Evolutionary conservation across 805 yeast species (phyloP), one percentile per base, ranked within the genome.

Genomic region (Sugiyamaella boreocaroliniensis): DNA sequence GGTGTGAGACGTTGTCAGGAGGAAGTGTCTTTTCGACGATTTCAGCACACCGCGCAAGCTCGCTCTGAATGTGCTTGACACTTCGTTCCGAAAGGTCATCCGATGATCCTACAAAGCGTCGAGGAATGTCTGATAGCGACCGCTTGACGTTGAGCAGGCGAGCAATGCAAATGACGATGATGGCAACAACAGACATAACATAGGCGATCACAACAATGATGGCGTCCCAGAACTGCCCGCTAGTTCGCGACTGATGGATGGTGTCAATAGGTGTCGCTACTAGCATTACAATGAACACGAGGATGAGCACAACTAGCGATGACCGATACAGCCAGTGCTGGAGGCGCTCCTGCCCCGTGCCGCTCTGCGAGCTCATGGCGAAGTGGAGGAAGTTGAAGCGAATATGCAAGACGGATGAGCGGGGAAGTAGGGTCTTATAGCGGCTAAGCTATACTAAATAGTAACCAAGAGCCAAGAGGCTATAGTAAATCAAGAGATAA

Each of bases 241-340:
- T 72, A 1, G 84, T 75, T 58, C 80, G 78, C 5, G 82, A 78
- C 61, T 78, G 83, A 0, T 75, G 74, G 55, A 89, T 81, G 29
- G 89, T 81, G 67, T 92, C 97, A 14, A 89, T 78, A 0, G 95
- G 95, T 0, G 92, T 72, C 8, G 85, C 86, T 1, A 86, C 72
- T 26, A 82, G 72, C 51, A 89, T 78, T 0, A 82, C 87, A 18
- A 85, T 52, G 20, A 67, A 59, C 40, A 68, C 48, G 34, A 65
- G 48, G 14, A 66, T 26, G 20, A 69, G 52, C 20, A 68, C 45
- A 26, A 62, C 60, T 48, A 68, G 58, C 41, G 71, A 64, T 16
- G 56, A 43, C 43, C 58, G 57, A 57, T 68, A 69, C 34, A 69
- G 53, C 42, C 40, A 45, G 26, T 34, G 32, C 34, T 44, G 47